phyloP scores from a whole-genome alignment of 2,329 filamentous ascomycete species.

The Teratosphaeria pseudoeucalypti region DNA sequence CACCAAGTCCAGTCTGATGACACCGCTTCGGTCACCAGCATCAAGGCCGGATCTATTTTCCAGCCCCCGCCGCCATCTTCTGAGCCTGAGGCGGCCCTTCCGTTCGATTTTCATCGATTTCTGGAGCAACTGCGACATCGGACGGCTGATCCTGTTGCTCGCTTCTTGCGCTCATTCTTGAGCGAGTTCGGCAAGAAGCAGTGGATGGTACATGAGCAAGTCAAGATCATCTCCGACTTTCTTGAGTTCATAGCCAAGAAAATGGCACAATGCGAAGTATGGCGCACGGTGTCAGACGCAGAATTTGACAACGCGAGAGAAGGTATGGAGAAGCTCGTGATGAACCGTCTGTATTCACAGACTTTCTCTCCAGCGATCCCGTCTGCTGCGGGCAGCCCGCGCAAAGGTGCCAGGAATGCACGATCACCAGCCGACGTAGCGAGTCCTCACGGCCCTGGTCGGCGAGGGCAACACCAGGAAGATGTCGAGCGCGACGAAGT shows the following conservation, averaged over 20 bases:
- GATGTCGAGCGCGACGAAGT: constrained; percentile 94
- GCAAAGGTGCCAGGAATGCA: constrained; percentile 56
- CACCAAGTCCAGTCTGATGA: constrained; percentile 15
- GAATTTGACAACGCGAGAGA: constrained; percentile 98
- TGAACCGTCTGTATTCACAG: constrained; percentile 92
- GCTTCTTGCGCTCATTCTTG: constrained; percentile 89
- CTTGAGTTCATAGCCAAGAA: constrained; percentile 94
- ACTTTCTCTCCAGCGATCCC: constrained; percentile 94
- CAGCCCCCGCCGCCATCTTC: constrained; percentile 46
- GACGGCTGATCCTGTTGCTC: constrained; percentile 93
- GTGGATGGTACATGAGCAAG: constrained; percentile 99
- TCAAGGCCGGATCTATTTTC: constrained; percentile 38
- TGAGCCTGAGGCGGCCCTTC: constrained; percentile 63
- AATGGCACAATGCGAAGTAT: constrained; percentile 95
- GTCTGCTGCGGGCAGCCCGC: constrained; percentile 55
- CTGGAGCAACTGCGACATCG: constrained; percentile 91
- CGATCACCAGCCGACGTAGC: constrained; percentile 26
- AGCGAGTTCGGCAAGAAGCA: constrained; percentile 93
- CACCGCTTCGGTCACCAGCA: constrained; percentile 20
- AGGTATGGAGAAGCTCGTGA: constrained; percentile 98
- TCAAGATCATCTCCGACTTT: constrained; percentile 97
- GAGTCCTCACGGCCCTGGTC: constrained; percentile 57
- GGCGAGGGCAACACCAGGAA: constrained; percentile 91
- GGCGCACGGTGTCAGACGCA: constrained; percentile 87
- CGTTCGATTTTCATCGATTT: constrained; percentile 96